These are phyloP conservation scores for Talaromyces sp. DNA, from an alignment of 2,329 filamentous ascomycete species.

Conservation along the genomic window DNA sequence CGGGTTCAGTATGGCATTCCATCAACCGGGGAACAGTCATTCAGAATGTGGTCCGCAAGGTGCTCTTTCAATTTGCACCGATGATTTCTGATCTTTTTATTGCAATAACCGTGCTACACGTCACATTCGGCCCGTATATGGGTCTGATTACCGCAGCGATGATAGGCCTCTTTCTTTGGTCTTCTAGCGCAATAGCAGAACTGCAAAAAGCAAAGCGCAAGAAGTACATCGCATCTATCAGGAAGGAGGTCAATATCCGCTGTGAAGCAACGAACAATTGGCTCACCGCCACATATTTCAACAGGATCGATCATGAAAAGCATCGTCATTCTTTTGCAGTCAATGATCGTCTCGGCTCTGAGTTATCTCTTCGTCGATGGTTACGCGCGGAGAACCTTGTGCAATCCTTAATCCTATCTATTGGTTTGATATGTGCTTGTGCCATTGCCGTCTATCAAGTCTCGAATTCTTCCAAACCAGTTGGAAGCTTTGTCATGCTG, in stretches of 20 bases:
- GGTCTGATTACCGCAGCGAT: slow-evolving; percentile 48
- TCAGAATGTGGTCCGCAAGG: slow-evolving; percentile 56
- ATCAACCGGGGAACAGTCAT: slow-evolving; percentile 62
- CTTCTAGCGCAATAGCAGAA: slow-evolving; percentile 38
- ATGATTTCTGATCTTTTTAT: slow-evolving; percentile 60
- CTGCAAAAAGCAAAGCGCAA: slow-evolving; percentile 41
- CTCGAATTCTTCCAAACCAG: slow-evolving; percentile 45
- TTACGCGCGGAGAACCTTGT: slow-evolving; percentile 35
- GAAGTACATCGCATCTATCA: slow-evolving; percentile 37
- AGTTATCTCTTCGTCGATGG: slow-evolving; percentile 34
- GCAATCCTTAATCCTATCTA: slow-evolving; percentile 46
- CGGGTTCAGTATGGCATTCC: slow-evolving; percentile 61
- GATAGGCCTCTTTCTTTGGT: slow-evolving; percentile 52
- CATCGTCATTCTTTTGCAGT: slow-evolving; percentile 46
- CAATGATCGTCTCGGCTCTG: slow-evolving; percentile 35
- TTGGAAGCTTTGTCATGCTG: slow-evolving; percentile 63
- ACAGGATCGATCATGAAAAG: slow-evolving; percentile 53
- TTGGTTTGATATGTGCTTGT: slow-evolving; percentile 49
- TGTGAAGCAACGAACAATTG: slow-evolving; percentile 59
- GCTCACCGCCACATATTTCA: slow-evolving; percentile 58
- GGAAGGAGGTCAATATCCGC: slow-evolving; percentile 52
- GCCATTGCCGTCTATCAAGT: slow-evolving; percentile 55
- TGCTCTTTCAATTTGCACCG: slow-evolving; percentile 59
- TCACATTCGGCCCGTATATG: slow-evolving; percentile 61
- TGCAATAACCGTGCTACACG: slow-evolving; percentile 59